Conservation (phyloP, 2,329 filamentous ascomycete genomes). For the Aspergillus sp. region DNA sequence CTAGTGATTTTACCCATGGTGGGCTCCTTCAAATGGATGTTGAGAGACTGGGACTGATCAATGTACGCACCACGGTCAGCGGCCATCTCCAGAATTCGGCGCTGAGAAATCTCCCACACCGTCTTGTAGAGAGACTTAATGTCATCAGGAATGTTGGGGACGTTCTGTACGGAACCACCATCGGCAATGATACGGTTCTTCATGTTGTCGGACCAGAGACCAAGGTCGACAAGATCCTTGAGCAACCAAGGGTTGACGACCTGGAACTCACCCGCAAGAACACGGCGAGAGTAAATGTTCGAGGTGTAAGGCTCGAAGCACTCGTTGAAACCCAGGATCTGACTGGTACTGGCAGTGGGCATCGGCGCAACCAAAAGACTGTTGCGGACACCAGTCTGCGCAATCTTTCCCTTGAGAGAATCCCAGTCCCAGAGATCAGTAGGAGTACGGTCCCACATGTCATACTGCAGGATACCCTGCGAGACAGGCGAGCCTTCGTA, state of each 20-base stretch:
- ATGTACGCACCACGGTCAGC: constrained; percentile 98
- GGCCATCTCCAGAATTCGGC: constrained; percentile 94
- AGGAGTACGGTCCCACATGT: constrained; percentile 96
- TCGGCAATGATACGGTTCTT: constrained; percentile 99
- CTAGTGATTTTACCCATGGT: constrained; percentile 99
- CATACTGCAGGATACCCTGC: constrained; percentile 93
- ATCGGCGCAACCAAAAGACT: constrained; percentile 93
- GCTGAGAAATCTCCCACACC: constrained; percentile 98
- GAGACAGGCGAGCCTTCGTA: constrained; percentile 94
- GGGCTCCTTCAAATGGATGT: constrained; percentile 99
- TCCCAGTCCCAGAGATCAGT: constrained; percentile 97
- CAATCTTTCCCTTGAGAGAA: constrained; percentile 82
- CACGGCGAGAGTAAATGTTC: constrained; percentile 98
- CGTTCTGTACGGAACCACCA: constrained; percentile 92
- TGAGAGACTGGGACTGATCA: constrained; percentile 97
- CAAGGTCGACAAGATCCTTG: constrained; percentile 96
- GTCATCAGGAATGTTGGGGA: constrained; percentile 92
- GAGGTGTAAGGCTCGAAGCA: constrained; percentile 99
- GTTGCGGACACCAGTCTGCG: constrained; percentile 92
- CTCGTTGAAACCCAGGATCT: constrained; percentile 98
- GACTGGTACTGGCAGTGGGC: constrained; percentile 95
- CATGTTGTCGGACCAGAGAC: constrained; percentile 98
- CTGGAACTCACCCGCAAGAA: constrained; percentile 97
- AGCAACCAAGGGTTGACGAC: constrained; percentile 98
- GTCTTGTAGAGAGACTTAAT: constrained; percentile 99